Conservation (phyloP, 306 rosid genomes). For the Medicago lupulina region DNA sequence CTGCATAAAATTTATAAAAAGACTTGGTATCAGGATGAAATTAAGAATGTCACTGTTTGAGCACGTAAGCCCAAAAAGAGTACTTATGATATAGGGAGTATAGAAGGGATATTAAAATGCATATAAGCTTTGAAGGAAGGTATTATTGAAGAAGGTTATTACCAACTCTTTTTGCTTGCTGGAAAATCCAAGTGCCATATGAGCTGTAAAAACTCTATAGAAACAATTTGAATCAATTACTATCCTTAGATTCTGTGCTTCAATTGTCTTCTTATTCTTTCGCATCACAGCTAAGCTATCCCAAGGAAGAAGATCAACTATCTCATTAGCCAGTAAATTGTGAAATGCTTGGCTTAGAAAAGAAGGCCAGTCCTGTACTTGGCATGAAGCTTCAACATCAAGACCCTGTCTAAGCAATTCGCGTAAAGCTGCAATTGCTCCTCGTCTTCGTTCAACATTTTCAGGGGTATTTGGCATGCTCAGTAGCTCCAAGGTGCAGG, state of each 20-base stretch:
- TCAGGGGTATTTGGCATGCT: constrained; percentile 73
- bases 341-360: constrained; percentile 82
- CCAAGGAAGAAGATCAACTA: constrained; percentile 96
- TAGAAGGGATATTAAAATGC: constrained; percentile 31
- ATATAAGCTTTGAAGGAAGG: constrained; percentile 45
- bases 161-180: constrained; percentile 83
- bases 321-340: constrained; percentile 78
- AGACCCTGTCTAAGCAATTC: constrained; percentile 96
- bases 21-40: constrained; percentile 27
- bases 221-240: constrained; percentile 84
- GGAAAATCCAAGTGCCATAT: constrained; percentile 90
- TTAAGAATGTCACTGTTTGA: constrained; percentile 30
- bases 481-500: constrained; percentile 90
- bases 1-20: constrained; percentile 53
- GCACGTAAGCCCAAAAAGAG: constrained; percentile 3
- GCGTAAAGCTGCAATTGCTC: constrained; percentile 93
- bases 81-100: constrained; percentile 3
- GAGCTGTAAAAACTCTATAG: constrained; percentile 75
- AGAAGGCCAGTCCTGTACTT: constrained; percentile 91
- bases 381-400: constrained; percentile 85
- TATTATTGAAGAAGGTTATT: constrained; percentile 60
- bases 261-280: constrained; percentile 92
- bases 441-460: constrained; percentile 79
- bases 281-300: constrained; percentile 73
- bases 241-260: constrained; percentile 89